These are phyloP conservation scores for Coemansia sp. DNA, from an alignment of 192 early-diverging fungal genomes.

Conservation along the genomic window DNA sequence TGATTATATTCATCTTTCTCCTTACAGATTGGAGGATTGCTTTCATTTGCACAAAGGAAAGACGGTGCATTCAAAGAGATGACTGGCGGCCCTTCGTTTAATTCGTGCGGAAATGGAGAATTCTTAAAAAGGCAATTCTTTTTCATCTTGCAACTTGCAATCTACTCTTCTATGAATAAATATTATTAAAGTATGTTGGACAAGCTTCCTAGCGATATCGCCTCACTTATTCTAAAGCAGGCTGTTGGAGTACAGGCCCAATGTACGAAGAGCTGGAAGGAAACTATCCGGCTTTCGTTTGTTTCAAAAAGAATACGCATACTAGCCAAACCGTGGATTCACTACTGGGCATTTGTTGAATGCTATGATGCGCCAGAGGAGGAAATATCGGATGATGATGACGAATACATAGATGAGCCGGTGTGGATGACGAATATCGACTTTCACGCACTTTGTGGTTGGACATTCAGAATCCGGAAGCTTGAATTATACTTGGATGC, in stretches of 20 bases:
- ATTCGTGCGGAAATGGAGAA: too few species aligned
- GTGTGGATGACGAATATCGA: conserved; percentile 4
- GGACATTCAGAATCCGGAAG: background rate
- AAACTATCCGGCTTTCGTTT: background rate
- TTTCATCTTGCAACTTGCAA: too few species aligned
- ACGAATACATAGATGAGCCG: background rate
- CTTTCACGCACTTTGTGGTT: background rate
- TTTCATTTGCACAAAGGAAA: too few species aligned
- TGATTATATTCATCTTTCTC: background rate
- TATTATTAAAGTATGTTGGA: background rate
- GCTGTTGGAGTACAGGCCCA: background rate
- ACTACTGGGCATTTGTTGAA: conserved; percentile 2
- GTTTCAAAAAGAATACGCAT: background rate
- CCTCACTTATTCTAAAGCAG: background rate
- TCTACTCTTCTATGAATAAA: too few species aligned
- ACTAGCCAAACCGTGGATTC: background rate
- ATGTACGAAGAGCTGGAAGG: background rate
- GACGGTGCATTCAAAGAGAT: too few species aligned
- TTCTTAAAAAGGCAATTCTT: too few species aligned
- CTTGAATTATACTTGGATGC: conserved; percentile 2
- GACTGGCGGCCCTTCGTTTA: too few species aligned
- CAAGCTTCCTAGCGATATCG: background rate
- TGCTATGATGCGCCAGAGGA: conserved; percentile 1
- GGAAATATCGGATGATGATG: background rate
- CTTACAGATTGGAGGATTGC: too few species aligned